These are phyloP conservation scores for Casuarina equisetifolia DNA, from an alignment of 306 rosid species.

Conservation along the genomic window DNA sequence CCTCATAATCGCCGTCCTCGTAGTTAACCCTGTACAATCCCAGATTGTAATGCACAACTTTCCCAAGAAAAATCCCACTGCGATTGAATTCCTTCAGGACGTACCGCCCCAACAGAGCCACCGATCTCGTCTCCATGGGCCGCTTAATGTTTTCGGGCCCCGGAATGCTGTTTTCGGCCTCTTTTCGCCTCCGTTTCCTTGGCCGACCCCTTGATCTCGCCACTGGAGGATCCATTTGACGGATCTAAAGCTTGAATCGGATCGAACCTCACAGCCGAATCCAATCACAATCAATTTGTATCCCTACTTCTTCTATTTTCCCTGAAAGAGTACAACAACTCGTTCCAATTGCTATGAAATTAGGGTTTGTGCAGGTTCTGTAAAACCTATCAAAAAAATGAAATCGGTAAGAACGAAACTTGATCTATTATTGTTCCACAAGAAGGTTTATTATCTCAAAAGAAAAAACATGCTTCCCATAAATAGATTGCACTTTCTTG, in stretches of 20 bases:
- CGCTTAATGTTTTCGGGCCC: slow-evolving; percentile 46
- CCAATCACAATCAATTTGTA: slow-evolving; percentile 19
- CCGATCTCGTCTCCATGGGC: slow-evolving; percentile 37
- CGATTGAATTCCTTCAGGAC: slow-evolving; percentile 65
- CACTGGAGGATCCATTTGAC: slow-evolving; percentile 64
- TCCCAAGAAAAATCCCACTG: slow-evolving; percentile 71
- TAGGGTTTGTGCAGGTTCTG: slow-evolving; percentile 43
- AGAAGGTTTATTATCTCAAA: background rate
- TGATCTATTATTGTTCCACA: background rate
- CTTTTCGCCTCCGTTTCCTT: slow-evolving; percentile 62
- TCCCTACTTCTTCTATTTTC: background rate
- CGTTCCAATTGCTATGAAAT: slow-evolving; percentile 19
- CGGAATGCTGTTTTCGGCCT: slow-evolving; percentile 38
- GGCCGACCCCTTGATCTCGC: slow-evolving; percentile 89
- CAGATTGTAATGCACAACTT: slow-evolving; percentile 56
- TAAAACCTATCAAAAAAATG: slow-evolving; percentile 1
- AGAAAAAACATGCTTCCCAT: background rate
- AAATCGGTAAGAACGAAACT: background rate
- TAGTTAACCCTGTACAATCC: slow-evolving; percentile 75
- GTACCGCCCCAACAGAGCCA: slow-evolving; percentile 62
- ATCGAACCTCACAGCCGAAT: slow-evolving; percentile 21
- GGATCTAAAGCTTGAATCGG: slow-evolving; percentile 4
- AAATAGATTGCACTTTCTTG: background rate
- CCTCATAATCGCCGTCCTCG: slow-evolving; percentile 89
- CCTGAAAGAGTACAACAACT: background rate